Conservation (phyloP, 2,329 filamentous ascomycete species). For the Diplocarpon mali region DNA sequence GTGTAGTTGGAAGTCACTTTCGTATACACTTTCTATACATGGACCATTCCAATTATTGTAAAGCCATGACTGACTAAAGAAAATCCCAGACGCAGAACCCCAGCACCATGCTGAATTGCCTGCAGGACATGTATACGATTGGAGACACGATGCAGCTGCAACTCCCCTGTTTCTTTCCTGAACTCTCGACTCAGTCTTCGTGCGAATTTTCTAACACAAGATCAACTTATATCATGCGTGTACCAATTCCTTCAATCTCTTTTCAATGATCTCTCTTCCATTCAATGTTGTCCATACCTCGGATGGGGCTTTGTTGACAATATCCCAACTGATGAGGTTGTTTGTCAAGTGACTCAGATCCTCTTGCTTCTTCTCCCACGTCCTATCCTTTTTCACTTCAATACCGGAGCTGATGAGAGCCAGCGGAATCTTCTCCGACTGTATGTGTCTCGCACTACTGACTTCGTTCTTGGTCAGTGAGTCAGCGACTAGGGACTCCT, state of each 20-base stretch:
- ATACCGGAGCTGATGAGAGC: constrained; percentile 75
- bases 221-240: background rate
- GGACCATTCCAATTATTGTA: too few species aligned
- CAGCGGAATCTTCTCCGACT: constrained; percentile 63
- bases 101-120: too few species aligned
- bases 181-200: background rate
- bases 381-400: constrained; percentile 50
- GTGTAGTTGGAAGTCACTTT: too few species aligned
- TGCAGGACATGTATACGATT: too few species aligned
- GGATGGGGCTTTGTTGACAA: constrained; percentile 75
- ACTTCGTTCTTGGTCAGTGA: constrained; percentile 80
- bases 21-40: too few species aligned
- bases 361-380: constrained; percentile 77
- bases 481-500: constrained; percentile 81
- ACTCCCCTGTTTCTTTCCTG: background rate
- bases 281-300: constrained; percentile 71
- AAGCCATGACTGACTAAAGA: too few species aligned
- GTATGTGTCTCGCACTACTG: constrained; percentile 65
- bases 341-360: constrained; percentile 73
- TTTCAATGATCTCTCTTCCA: constrained; percentile 67
- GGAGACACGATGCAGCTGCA: background rate
- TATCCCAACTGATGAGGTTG: constrained; percentile 73
- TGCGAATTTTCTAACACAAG: background rate
- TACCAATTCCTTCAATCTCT: constrained; percentile 62
- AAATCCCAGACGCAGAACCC: too few species aligned